A percentile compares a stretch with the other conserved stretches of the same genome.
Conservation (phyloP, 768 basidiomycete species). For the Lactifluus volemus region DNA sequence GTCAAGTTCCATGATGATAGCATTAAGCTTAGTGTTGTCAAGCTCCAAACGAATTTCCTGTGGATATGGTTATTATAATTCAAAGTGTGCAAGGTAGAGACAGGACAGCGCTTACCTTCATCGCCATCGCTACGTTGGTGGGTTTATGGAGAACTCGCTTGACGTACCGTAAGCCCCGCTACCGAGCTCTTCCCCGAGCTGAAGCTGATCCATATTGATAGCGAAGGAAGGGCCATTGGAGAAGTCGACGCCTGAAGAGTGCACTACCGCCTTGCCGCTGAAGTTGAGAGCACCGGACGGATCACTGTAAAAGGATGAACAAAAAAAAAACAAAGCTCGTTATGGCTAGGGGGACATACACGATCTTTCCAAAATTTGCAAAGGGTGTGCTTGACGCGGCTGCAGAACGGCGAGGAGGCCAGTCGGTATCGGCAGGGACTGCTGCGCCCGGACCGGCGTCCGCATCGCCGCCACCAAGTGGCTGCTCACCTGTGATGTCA, state of each 20-base stretch:
- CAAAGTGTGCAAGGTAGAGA: not conserved
- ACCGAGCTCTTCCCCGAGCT: conserved; percentile 88
- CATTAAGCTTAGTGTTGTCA: conserved; percentile 86
- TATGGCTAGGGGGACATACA: conserved; percentile 45
- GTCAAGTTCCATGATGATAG: conserved; percentile 98
- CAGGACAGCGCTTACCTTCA: conserved; percentile 63
- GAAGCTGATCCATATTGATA: conserved; percentile 92
- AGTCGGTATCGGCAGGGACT: conserved; percentile 39
- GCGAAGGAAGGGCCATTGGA: conserved; percentile 82
- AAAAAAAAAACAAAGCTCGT: not conserved
- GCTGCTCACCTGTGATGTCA: conserved; percentile 41
- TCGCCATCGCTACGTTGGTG: conserved; percentile 94
- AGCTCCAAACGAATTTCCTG: conserved; percentile 98
- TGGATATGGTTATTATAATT: not conserved
- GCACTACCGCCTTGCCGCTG: conserved; percentile 84
- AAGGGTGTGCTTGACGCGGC: conserved; percentile 65
- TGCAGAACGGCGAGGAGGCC: conserved; percentile 21
- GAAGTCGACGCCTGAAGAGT: conserved; percentile 84
- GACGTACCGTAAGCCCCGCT: conserved; percentile 97
- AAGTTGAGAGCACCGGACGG: conserved; percentile 95
- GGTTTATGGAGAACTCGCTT: conserved; percentile 92
- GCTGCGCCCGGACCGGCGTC: conserved; percentile 67
- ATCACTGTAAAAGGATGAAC: conserved; percentile 46
- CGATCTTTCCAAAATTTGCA: conserved; percentile 87
- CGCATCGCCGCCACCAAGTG: conserved; percentile 42